phyloP scores from a whole-genome alignment of 495 filamentous ascomycete species.

The Penicillium herquei region DNA sequence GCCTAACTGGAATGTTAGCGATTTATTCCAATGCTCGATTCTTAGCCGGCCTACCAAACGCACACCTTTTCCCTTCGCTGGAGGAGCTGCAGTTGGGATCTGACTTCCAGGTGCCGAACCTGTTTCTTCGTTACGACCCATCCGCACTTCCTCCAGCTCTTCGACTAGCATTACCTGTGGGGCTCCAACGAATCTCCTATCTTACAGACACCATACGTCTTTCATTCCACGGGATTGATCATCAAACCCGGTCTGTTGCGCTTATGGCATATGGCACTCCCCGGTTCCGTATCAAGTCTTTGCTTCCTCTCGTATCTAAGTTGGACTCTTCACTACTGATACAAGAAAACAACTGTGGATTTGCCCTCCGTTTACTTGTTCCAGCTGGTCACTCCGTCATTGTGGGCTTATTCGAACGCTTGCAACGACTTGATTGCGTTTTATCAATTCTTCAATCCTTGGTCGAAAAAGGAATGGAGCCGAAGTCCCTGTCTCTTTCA shows the following conservation, averaged over 20 bases:
- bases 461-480: conserved; percentile 33
- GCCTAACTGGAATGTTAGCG: conserved; percentile 39
- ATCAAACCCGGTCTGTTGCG: conserved; percentile 29
- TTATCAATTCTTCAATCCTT: conserved; percentile 41
- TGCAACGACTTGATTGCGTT: conserved; percentile 43
- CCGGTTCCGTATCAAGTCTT: conserved; percentile 21
- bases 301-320: conserved; percentile 27
- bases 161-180: conserved; percentile 29
- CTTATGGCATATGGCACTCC: conserved; percentile 42
- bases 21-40: conserved; percentile 43
- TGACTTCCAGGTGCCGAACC: conserved; percentile 34
- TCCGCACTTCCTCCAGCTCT: conserved; percentile 32
- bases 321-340: conserved; percentile 34
- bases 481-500: conserved; percentile 35
- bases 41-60: conserved; percentile 31
- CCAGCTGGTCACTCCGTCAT: conserved; percentile 38
- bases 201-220: conserved; percentile 39
- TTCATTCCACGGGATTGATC: conserved; percentile 43
- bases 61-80: conserved; percentile 34
- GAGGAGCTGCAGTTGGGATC: conserved; percentile 33
- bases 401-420: conserved; percentile 32
- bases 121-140: conserved; percentile 35
- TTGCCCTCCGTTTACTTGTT: conserved; percentile 42
- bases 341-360: conserved; percentile 32
- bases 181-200: conserved; percentile 27